Base-by-base conservation (phyloP, 2,329 filamentous ascomycete species). In the Aureobasidium subglaciale region DNA sequence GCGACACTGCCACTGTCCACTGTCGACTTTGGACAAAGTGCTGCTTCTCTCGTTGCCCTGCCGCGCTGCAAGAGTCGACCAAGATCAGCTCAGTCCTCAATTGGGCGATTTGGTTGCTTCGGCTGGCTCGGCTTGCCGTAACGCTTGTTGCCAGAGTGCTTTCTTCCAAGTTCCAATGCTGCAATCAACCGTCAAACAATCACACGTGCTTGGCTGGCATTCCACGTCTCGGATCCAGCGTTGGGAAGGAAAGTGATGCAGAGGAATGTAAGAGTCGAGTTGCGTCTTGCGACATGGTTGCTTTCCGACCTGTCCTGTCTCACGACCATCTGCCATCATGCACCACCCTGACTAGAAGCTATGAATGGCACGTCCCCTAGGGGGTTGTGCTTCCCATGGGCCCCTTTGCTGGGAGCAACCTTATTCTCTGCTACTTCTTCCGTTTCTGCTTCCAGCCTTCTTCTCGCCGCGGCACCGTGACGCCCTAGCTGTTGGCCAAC, bases 341-440 rank as follows among this genome's bases (percentile, higher is more conserved):
- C 46, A 50, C 46, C 15, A 50, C 46, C 34, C 22, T 37, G 46
- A 38, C 22, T 37, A n/a, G n/a, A n/a, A n/a, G n/a, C 46, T 38
- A 18, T 37, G 18, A 27, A 8, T 37, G 10, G 45, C 45, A 49
- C 45, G 45, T 49, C 45, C 45, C 45, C 29, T 18, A n/a, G 22
- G 37, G 37, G 37, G 37, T 37, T 37, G 32, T 38, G n/a, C 13
- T 35, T 40, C 16, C 16, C 10, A 52, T 52, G 48, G 22, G 8
- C 48, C 45, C 48, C 48, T 52, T 30, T 35, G 35, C 48, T 52
- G 48, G 48, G 48, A 52, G 35, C 15, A 52, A 52, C 48, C 48
- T 52, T 52, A 52, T 29, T 40, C 34, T 32, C 13, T 11, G n/a
- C 4, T n/a, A 15, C 15, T 18, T 22, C 48, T 52, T 32, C 35